phyloP scores from a whole-genome alignment of 768 basidiomycete species.

The Mycena haematopus region DNA sequence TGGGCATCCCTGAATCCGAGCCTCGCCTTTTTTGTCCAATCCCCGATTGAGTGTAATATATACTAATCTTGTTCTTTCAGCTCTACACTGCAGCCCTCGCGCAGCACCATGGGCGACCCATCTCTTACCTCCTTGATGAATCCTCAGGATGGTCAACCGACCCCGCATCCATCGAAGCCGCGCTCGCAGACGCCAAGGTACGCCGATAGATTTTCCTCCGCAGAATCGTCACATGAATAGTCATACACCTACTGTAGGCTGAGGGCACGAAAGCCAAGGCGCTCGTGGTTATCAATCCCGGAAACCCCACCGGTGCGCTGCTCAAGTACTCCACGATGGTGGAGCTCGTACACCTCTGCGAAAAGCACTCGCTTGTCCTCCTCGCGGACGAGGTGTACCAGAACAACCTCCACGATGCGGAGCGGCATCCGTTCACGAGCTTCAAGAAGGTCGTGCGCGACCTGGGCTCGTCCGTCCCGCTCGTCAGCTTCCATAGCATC shows the following conservation, averaged over 20 bases:
- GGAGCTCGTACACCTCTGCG: constrained; percentile 82
- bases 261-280: constrained; percentile 76
- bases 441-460: constrained; percentile 89
- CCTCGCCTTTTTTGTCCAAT: neutral
- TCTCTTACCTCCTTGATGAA: constrained; percentile 93
- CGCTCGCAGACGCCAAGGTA: constrained; percentile 65
- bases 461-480: constrained; percentile 73
- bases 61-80: neutral
- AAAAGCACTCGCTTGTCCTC: constrained; percentile 83
- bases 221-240: too few relatives aligned
- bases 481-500: constrained; percentile 97
- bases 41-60: neutral
- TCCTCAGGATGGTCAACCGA: constrained; percentile 54
- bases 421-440: constrained; percentile 80
- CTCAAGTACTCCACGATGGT: constrained; percentile 75
- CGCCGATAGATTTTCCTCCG: too few relatives aligned
- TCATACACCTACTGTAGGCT: constrained; percentile 28
- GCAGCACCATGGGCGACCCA: constrained; percentile 75
- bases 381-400: constrained; percentile 99
- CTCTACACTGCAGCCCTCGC: constrained; percentile 96
- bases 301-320: constrained; percentile 94
- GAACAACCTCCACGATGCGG: constrained; percentile 69
- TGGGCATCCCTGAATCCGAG: neutral
- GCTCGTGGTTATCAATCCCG: constrained; percentile 97
- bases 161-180: constrained; percentile 59